Base-by-base conservation (phyloP, 768 basidiomycete genomes). In the Boletus rufocinnamomeus region DNA sequence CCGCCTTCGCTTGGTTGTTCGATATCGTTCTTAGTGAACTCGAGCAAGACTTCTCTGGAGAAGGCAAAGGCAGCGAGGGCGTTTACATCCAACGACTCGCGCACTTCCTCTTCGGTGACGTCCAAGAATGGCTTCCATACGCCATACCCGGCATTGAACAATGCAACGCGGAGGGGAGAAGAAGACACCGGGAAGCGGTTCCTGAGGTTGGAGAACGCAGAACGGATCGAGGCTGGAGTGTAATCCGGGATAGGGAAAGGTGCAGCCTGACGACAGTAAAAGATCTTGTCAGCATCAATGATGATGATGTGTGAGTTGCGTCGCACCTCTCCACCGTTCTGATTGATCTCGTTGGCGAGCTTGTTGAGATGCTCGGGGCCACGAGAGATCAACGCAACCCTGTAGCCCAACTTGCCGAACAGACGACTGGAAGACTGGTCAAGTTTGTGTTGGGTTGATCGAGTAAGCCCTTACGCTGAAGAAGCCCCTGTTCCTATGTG, bases 91-190 rank as follows among this genome's bases (percentile, higher is more conserved):
- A 84, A 67, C 23, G 77, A 75, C 25, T 77, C 69, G 53, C 80
- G 77, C 21, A 88, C 65, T 37, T 89, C 86, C 50, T 82, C 76
- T 2, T 83, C 80, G 0, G 82, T 85, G 25, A 88, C 66, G 14
- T 87, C 79, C 28, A 91, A 73, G 78, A 90, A 91, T 2, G 80
- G 79, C 71, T 87, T 88, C 80, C 83, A 88, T 14, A 84, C 70
- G 3, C 79, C 80, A 35, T 79, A 68, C 0, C 76, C 86, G 2
- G 77, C 81, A 65, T 91, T 91, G 74, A 82, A 91, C 14, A 91
- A 64, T 1, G 87, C 87, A 3, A 79, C 85, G 14, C 82, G 82
- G 41, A 89, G 78, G 30, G 75, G 75, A 3, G 84, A 80, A 49
- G 76, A 75, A 4, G 83, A 76, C 37, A 74, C 72, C 0, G 81